Evolutionary conservation across 2,329 filamentous ascomycete species (phyloP).

Genomic region (Chaetomium olivaceum): DNA sequence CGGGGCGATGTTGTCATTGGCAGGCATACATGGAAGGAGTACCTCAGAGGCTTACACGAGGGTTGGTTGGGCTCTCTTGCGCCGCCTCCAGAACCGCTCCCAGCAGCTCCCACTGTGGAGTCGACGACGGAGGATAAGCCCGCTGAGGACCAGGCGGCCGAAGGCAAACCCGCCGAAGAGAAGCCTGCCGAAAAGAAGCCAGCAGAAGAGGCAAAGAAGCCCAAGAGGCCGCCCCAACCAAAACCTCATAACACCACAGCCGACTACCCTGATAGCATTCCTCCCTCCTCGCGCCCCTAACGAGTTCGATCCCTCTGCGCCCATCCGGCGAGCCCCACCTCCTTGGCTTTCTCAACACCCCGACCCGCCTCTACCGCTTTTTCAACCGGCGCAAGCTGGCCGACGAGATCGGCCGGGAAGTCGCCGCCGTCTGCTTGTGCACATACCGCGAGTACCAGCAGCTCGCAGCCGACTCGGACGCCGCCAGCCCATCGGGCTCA

Average conservation of each 20-base stretch:
- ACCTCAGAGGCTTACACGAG: conserved; percentile 88
- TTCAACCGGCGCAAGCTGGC: conserved; percentile 82
- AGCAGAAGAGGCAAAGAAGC: conserved; percentile 52
- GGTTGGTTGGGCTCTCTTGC: conserved; percentile 90
- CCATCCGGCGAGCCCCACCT: conserved; percentile 83
- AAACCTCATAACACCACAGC: conserved; percentile 71
- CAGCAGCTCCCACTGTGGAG: conserved; percentile 31
- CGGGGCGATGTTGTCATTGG: conserved; percentile 87
- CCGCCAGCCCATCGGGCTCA: conserved; percentile 29
- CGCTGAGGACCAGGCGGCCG: conserved; percentile 33
- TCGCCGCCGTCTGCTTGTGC: conserved; percentile 78
- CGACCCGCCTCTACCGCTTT: conserved; percentile 82
- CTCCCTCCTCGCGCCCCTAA: conserved; percentile 67
- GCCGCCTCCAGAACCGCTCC: conserved; percentile 47
- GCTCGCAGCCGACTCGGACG: conserved; percentile 38
- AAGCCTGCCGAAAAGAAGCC: conserved; percentile 45
- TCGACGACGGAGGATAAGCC: conserved; percentile 32
- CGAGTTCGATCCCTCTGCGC: conserved; percentile 70
- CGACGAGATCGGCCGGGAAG: conserved; percentile 82
- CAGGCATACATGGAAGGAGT: conserved; percentile 95
- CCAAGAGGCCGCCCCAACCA: conserved; percentile 62
- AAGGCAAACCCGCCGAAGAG: conserved; percentile 41
- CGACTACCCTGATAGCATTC: conserved; percentile 67
- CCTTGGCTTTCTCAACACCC: conserved; percentile 88
- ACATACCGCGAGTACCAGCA: conserved; percentile 53